These are phyloP conservation scores for Canavalia gladiata DNA, from an alignment of 306 rosid genomes.

Conservation along the genomic window DNA sequence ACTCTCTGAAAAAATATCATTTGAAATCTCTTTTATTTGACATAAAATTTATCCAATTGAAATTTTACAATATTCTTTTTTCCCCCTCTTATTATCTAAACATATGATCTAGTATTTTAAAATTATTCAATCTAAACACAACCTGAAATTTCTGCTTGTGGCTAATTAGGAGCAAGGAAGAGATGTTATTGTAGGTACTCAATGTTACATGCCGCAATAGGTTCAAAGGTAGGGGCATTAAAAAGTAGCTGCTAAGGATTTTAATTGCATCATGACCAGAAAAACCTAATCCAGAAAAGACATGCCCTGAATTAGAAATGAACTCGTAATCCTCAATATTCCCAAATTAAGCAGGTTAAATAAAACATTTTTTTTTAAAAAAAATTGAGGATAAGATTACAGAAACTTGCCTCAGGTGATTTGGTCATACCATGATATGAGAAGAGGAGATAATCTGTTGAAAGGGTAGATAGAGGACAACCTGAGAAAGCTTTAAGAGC, in stretches of 20 bases:
- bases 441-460: slow-evolving; percentile 6
- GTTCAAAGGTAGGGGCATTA: slow-evolving; percentile 8
- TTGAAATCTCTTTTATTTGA: too few species aligned
- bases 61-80: too few species aligned
- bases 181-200: neutral
- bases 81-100: too few species aligned
- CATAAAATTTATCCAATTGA: too few species aligned
- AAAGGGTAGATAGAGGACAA: slow-evolving; percentile 5
- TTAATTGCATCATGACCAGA: slow-evolving; percentile 17
- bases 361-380: neutral
- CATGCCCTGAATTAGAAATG: slow-evolving; percentile 4
- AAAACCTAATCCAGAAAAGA: neutral
- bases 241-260: slow-evolving; percentile 17
- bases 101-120: too few species aligned
- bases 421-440: slow-evolving; percentile 30
- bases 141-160: slow-evolving; percentile 16
- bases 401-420: neutral
- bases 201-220: neutral
- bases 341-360: slow-evolving; percentile 8
- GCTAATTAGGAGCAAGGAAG: slow-evolving; percentile 20
- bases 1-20: too few species aligned
- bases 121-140: too few species aligned
- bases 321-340: slow-evolving; percentile 12
- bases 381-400: neutral
- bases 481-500: slow-evolving; percentile 21